Evolutionary conservation across 345 rosid species (phyloP), one percentile per base, ranked within the genome.

Genomic region (Linum trigynum): DNA sequence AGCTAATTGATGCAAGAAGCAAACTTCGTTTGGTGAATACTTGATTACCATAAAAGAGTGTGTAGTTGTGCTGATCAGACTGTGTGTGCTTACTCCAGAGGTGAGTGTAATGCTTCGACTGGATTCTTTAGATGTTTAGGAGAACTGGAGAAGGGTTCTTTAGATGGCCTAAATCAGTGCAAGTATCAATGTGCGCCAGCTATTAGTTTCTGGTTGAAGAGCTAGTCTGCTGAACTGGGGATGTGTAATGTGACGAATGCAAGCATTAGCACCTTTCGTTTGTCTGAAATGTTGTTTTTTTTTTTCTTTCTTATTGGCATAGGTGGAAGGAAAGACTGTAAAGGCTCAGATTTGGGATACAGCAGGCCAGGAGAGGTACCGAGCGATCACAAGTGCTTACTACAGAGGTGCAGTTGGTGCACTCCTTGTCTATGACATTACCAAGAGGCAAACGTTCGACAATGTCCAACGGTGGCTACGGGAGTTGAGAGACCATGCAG

Each of bases 311-410:
- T 37, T 62, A 57, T 10, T 68, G 4, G 32, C 32, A 23, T 10
- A 73, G 76, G 69, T 67, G 32, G 76, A 73, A 43, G 76, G 71
- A 40, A 73, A 73, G 72, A 68, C 76, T 8, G 72, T 73, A 16
- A 73, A 73, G 69, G 76, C 76, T 1, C 76, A 73, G 65, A 73
- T 73, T 43, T 73, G 76, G 76, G 76, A 73, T 42, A 73, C 76
- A 0, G 76, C 76, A 3, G 76, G 76, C 23, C 76, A 73, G 45
- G 76, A 73, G 61, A 39, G 72, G 50, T 73, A 73, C 57, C 69
- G 76, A 16, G 76, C 76, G 8, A 73, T 73, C 38, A 73, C 76
- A 1, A 73, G 76, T 64, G 76, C 76, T 57, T 73, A 73, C 55
- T 73, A 73, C 15, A 67, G 76, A 63, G 76, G 76, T 1, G 76